Base-by-base conservation (phyloP, 495 filamentous ascomycete species). In the Annulohypoxylon maeteangense region DNA sequence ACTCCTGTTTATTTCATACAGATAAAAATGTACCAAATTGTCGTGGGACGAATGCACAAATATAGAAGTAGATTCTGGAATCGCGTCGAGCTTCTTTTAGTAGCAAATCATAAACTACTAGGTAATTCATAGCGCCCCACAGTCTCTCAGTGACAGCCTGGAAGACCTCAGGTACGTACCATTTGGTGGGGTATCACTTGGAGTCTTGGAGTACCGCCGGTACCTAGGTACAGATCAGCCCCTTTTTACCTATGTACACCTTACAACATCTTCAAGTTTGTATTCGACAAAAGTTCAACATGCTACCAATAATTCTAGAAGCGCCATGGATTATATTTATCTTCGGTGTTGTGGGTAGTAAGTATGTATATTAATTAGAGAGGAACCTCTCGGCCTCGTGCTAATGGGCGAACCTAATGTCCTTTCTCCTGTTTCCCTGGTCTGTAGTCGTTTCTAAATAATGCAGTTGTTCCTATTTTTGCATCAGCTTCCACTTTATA, bases 21-120 rank as follows among this genome's bases (percentile, higher is more conserved):
- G 73, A 47, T 78, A 18, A 76, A 80, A 50, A 76, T 78, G 50
- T 78, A 72, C 65, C 70, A 68, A 38, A 74, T 72, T 38, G 67
- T 57, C 45, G 54, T 69, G 53, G 36, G 12, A 40, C 12, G 27
- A 14, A 40, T 40, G 61, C 58, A 71, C 40, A 51, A 61, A 44
- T 63, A 47, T 47, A 51, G 22, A 70, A 54, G 70, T 76, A 63
- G 62, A 54, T 63, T 62, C 67, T 63, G 31, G 65, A 74, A 71
- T 71, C 65, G 25, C 48, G 53, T 73, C 57, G 67, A 70, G 70
- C 58, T 76, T 25, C 59, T 56, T 55, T 29, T 23, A 29, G 27
- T 25, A 29, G 22, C 20, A 50, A 50, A 51, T 51, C 22, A 50
- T 50, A 50, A 16, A 61, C 20, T n/a, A n/a, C n/a, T n/a, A n/a